Base-by-base conservation (phyloP, 495 filamentous ascomycete species). In the Mycothermus thermophilus region DNA sequence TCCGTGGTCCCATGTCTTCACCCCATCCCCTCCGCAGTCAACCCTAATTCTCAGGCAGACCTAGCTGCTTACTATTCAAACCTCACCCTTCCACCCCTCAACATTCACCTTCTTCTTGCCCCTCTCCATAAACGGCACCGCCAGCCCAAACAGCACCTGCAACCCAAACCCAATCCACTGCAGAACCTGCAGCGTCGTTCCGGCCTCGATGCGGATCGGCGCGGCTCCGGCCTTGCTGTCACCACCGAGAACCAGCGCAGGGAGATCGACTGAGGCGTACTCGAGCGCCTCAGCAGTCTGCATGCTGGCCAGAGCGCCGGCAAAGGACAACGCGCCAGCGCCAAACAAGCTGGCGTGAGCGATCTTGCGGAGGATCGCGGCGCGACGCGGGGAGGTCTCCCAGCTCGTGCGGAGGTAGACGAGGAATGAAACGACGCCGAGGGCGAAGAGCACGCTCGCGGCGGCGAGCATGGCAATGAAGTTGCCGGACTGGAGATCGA, bases 101-200 rank as follows among this genome's bases (percentile, higher is more conserved):
- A 15, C 23, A 17, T 7, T 23, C 27, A 1, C 9, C 31, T 13
- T n/a, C 20, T n/a, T 14, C 18, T 30, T 30, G 9, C 32, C 18
- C 25, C 38, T 20, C 18, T 42, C 34, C 34, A 52, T 12, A 0
- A 43, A 30, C 13, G 52, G 52, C 37, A 50, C 46, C 5, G 44
- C 24, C 18, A 44, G 15, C 16, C 28, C 43, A 21, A 57, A 57
- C 15, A 46, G 10, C n/a, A 38, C 12, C 37, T 43, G 25, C 8
- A 52, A 54, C 24, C 51, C 53, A 38, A 57, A 52, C 21, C 41
- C 34, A 30, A 50, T 42, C 53, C 53, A 57, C 51, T 57, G 53
- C 33, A 54, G 20, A 18, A 57, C 51, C 51, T 52, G 51, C 30
- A 57, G 27, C 10, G 51, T 47, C 6, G 35, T 40, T 0, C 53